phyloP scores from a whole-genome alignment of 148 eudicot species.

The Heliamphora exappendiculata region DNA sequence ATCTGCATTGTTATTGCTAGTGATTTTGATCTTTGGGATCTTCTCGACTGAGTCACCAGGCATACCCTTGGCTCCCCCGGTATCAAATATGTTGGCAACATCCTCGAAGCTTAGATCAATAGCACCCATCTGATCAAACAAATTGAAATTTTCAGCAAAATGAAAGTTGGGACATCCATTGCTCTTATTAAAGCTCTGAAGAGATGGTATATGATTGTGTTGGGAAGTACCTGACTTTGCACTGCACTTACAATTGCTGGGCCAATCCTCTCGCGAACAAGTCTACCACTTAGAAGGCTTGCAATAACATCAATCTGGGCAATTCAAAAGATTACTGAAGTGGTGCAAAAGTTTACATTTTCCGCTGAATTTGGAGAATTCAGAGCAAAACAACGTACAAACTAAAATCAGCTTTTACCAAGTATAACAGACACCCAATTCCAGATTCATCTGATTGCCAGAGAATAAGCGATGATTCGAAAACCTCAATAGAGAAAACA shows the following conservation, averaged over 20 bases:
- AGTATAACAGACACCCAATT: conserved; percentile 78
- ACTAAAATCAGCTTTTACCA: conserved; percentile 35
- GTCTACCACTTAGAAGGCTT: conserved; percentile 86
- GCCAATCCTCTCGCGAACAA: conserved; percentile 62
- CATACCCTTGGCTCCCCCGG: conserved; percentile 70
- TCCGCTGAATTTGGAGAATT: conserved; percentile 39
- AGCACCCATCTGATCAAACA: conserved; percentile 78
- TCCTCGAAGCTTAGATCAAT: conserved; percentile 73
- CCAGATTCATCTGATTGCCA: conserved; percentile 97
- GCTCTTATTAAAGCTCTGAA: neutral
- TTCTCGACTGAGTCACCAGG: conserved; percentile 70
- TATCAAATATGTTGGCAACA: conserved; percentile 68
- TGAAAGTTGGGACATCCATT: neutral
- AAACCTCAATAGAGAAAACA: conserved; percentile 96
- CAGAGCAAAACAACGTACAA: neutral
- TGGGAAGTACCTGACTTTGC: conserved; percentile 77
- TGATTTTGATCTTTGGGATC: conserved; percentile 80
- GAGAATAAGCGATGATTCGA: conserved; percentile 79
- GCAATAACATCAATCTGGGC: conserved; percentile 90
- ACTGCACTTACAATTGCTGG: conserved; percentile 77
- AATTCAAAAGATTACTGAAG: conserved; percentile 16
- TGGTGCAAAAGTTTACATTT: neutral
- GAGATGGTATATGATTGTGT: neutral
- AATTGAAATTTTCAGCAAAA: conserved; percentile 11
- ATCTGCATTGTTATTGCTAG: conserved; percentile 53